These are phyloP conservation scores for Brassica carinata DNA, from an alignment of 345 rosid species.

Conservation along the genomic window DNA sequence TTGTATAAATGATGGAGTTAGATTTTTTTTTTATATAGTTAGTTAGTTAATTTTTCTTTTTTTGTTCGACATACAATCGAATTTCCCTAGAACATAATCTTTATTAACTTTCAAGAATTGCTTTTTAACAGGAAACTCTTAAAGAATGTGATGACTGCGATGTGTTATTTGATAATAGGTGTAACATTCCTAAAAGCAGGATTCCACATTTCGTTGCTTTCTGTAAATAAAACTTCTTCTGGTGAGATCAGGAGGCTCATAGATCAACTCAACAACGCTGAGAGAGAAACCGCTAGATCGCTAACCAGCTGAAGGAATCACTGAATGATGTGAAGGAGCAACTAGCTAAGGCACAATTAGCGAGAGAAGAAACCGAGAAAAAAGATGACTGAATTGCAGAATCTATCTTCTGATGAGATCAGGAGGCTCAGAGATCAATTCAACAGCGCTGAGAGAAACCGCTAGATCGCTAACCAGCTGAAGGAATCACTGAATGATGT, in stretches of 20 bases:
- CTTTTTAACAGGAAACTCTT: slow-evolving; percentile 26
- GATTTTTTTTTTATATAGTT: no score
- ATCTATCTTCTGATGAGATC: slow-evolving; percentile 37
- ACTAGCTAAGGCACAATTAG: slow-evolving; percentile 19
- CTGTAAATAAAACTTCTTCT: neutral
- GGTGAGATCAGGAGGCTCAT: neutral
- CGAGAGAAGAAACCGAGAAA: slow-evolving; percentile 26
- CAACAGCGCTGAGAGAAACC: slow-evolving; percentile 34
- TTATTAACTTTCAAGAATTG: neutral
- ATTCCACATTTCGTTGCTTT: neutral
- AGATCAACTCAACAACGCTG: no score
- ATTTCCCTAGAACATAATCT: neutral
- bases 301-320: slow-evolving; percentile 31
- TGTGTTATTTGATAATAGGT: slow-evolving; percentile 38
- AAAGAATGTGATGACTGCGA: slow-evolving; percentile 31
- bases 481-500: slow-evolving; percentile 27
- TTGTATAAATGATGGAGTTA: no score
- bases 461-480: slow-evolving; percentile 30
- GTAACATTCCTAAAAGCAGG: neutral
- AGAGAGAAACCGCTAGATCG: slow-evolving; percentile 1
- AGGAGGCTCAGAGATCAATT: slow-evolving; percentile 39
- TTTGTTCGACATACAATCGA: no score
- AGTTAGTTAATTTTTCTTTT: no score
- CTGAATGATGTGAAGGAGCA: slow-evolving; percentile 28
- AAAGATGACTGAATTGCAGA: slow-evolving; percentile 20